Conservation (phyloP, 1,284 basidiomycete species). For the Ceratobasidium sp. region DNA sequence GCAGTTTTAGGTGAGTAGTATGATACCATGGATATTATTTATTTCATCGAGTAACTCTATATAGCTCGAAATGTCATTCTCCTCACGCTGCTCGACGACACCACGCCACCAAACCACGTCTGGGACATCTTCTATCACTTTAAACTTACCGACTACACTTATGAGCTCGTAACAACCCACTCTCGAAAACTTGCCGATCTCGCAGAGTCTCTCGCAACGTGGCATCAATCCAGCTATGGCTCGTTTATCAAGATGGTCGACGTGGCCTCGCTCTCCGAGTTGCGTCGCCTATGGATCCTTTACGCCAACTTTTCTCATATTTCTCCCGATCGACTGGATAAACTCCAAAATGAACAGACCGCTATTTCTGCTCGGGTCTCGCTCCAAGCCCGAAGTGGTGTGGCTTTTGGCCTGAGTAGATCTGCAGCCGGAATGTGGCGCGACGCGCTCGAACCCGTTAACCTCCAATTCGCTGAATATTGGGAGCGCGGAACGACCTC, state of each 20-base stretch:
- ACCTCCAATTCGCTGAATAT: conserved; percentile 49
- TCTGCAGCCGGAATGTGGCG: conserved; percentile 53
- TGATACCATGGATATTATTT: not conserved
- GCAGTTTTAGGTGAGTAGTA: conserved; percentile 61
- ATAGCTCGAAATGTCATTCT: conserved; percentile 55
- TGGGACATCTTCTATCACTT: conserved; percentile 69
- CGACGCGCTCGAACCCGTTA: conserved; percentile 42
- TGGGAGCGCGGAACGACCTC: conserved; percentile 57
- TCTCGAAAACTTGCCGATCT: conserved; percentile 54
- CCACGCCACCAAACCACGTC: conserved; percentile 45
- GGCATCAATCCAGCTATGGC: conserved; percentile 56
- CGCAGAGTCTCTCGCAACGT: conserved; percentile 52
- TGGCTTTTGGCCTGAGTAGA: conserved; percentile 44
- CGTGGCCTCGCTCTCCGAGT: conserved; percentile 52
- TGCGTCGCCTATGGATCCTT: conserved; percentile 55
- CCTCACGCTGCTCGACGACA: conserved; percentile 51
- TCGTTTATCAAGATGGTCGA: conserved; percentile 52
- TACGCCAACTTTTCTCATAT: conserved; percentile 48
- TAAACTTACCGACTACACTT: conserved; percentile 55
- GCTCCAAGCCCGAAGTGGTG: not conserved
- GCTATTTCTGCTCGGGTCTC: not conserved
- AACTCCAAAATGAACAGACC: not conserved
- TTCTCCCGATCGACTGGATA: conserved; percentile 36
- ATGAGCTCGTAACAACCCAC: conserved; percentile 53
- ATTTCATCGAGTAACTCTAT: not conserved